Base-by-base conservation (phyloP, 495 filamentous ascomycete species). In the Talaromyces thailandensis region DNA sequence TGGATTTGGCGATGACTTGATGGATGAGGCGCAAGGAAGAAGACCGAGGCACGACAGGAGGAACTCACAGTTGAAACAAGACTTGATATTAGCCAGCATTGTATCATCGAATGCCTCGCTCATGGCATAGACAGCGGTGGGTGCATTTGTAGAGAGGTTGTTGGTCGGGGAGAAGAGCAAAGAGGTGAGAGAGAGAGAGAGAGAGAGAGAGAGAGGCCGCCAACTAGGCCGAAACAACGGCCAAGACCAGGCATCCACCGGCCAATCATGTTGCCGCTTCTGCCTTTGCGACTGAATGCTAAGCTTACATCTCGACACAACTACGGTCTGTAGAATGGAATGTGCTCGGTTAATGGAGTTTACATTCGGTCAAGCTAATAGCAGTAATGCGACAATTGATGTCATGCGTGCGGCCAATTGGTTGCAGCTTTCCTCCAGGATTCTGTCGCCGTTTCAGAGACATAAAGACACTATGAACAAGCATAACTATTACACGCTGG, bases 71-170 rank as follows among this genome's bases (percentile, higher is more conserved):
- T 70, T 62, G 65, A 65, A 67, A 70, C 65, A 66, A 68, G 65
- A 58, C 64, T 67, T 56, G 67, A 53, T 68, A 63, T 75, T 76
- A 66, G 68, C 73, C 64, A 81, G 74, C 73, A 81, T 80, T 62
- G 80, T 81, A 50, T 50, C 59, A 61, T 52, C 40, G 43, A 28
- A 24, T 61, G 43, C 43, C 40, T 29, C 25, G 37, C 31, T 61
- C 59, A 61, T 52, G 59, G 43, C 59, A 60, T 45, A 4, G 23
- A 43, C 21, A 29, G 26, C 9, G 21, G 4, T 25, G 37, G 23
- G 23, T 50, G n/a, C 40, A 51, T 28, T 50, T 43, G 43, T 6
- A 21, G 26, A 61, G 37, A 28, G 43, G 26, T 4, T 9, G 28
- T 23, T 52, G 25, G 59, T 23, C 24, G 16, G 4, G 24, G 11